These are phyloP conservation scores for Candida tunisiensis DNA, from an alignment of 1,139 yeast species.

Conservation along the genomic window DNA sequence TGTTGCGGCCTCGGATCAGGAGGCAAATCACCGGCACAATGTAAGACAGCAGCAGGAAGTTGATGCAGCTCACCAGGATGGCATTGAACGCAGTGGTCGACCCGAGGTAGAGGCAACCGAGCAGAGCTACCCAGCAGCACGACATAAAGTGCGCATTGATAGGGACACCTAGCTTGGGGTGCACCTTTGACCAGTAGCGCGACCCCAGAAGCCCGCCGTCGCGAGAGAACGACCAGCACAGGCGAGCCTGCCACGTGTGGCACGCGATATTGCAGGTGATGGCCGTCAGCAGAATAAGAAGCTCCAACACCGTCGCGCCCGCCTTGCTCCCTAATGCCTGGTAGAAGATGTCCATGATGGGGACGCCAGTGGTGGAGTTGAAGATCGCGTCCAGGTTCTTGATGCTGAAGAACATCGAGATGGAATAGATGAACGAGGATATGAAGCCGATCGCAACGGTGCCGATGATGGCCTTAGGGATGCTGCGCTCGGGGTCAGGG, in stretches of 20 bases:
- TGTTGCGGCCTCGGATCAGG: constrained; percentile 38
- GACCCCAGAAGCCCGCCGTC: constrained; percentile 45
- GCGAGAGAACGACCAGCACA: constrained; percentile 54
- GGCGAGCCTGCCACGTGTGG: constrained; percentile 43
- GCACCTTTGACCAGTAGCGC: constrained; percentile 34
- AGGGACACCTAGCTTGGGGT: too few species aligned
- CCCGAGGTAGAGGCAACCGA: too few species aligned
- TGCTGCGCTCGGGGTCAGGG: constrained; percentile 8
- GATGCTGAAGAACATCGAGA: constrained; percentile 42
- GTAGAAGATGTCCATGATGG: constrained; percentile 41
- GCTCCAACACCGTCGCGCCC: too few species aligned
- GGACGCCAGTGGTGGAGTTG: constrained; percentile 32
- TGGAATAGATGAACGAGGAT: too few species aligned
- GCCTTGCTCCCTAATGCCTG: constrained; percentile 38
- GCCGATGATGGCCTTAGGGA: constrained; percentile 10
- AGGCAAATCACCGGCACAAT: constrained; percentile 35
- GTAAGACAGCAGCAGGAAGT: constrained; percentile 33
- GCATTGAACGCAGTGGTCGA: constrained; percentile 41
- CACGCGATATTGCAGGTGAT: constrained; percentile 55
- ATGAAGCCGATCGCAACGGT: too few species aligned
- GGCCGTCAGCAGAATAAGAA: constrained; percentile 11
- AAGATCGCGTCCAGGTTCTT: constrained; percentile 30
- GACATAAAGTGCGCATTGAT: too few species aligned
- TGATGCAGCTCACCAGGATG: constrained; percentile 37
- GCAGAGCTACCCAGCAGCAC: too few species aligned